phyloP scores from a whole-genome alignment of 305 asterid genomes.

The Rubia tinctorum region DNA sequence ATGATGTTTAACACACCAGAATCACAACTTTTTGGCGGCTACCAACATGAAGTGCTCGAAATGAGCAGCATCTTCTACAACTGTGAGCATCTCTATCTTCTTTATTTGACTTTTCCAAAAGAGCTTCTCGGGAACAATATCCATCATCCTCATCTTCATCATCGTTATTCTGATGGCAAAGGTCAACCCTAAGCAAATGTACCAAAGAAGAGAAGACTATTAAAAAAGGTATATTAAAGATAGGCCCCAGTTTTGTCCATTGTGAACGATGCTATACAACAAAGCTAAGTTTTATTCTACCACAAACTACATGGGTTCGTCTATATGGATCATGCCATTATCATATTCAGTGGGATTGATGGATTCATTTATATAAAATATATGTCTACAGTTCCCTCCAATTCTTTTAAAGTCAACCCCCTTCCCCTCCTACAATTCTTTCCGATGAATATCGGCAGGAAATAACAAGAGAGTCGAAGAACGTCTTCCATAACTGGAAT shows the following conservation, averaged over 20 bases:
- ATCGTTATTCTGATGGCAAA: conserved; percentile 83
- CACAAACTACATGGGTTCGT: background rate
- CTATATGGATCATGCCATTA: background rate
- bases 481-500: background rate
- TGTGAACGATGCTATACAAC: background rate
- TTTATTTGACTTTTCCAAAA: conserved; percentile 59
- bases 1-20: conserved; percentile 42
- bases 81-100: conserved; percentile 31
- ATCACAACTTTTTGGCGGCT: conserved; percentile 91
- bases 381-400: background rate
- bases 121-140: conserved; percentile 50
- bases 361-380: background rate
- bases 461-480: background rate
- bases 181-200: conserved; percentile 84
- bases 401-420: background rate
- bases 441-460: background rate
- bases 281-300: background rate
- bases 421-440: too few species aligned
- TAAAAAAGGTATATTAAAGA: background rate
- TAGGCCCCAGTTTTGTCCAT: background rate
- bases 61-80: conserved; percentile 60
- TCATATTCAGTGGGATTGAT: background rate
- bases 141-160: conserved; percentile 85
- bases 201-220: conserved; percentile 8
- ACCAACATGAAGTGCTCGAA: conserved; percentile 51